phyloP scores from a whole-genome alignment of 192 early-diverging fungal genomes.

The Linnemannia hyalina region DNA sequence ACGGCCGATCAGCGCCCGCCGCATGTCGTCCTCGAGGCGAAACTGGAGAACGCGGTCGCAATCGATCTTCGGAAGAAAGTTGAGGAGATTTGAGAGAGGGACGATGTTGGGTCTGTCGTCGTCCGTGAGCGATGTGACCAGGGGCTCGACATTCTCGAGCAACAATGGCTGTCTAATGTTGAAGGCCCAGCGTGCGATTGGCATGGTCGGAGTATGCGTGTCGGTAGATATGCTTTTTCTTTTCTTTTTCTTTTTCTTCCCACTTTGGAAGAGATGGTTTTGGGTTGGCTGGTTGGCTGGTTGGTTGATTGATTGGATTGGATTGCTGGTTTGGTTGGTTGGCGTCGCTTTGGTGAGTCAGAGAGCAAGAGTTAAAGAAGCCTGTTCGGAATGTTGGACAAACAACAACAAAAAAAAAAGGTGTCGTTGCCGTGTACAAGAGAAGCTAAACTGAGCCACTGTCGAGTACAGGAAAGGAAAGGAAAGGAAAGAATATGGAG shows the following conservation, averaged over 20 bases:
- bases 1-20: slow-evolving; percentile 38
- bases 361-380: not conserved
- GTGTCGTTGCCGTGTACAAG: not conserved
- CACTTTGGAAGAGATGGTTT: not conserved
- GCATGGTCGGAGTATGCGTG: slow-evolving; percentile 11
- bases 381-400: not conserved
- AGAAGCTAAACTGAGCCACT: not conserved
- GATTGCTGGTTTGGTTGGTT: not conserved
- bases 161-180: slow-evolving; percentile 47
- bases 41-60: slow-evolving; percentile 42
- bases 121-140: slow-evolving; percentile 45
- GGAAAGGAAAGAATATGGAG: not conserved
- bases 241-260: not conserved
- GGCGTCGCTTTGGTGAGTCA: not conserved
- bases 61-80: slow-evolving; percentile 41
- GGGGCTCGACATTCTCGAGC: slow-evolving; percentile 38
- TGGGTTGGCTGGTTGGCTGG: not conserved
- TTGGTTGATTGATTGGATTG: not conserved
- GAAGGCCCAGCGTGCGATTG: slow-evolving; percentile 52
- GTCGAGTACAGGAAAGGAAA: not conserved
- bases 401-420: too few species aligned
- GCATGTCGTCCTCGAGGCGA: slow-evolving; percentile 45
- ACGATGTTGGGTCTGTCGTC: slow-evolving; percentile 38
- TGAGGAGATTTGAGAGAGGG: slow-evolving; percentile 41
- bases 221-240: not conserved